phyloP scores from a whole-genome alignment of 495 filamentous ascomycete species.

The Xylaria nigripes region DNA sequence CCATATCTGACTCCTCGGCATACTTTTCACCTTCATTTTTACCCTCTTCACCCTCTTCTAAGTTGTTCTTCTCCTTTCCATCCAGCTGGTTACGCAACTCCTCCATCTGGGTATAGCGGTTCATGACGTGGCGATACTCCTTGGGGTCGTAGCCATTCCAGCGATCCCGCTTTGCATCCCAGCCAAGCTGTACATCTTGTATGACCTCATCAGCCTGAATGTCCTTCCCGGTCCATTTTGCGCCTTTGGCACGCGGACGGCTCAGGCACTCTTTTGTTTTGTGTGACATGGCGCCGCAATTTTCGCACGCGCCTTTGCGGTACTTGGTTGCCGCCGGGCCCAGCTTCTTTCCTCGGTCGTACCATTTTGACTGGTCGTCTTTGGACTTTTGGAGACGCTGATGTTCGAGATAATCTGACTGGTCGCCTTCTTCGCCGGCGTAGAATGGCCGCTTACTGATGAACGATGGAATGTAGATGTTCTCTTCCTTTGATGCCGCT shows the following conservation, averaged over 20 bases:
- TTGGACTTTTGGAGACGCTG: constrained; percentile 74
- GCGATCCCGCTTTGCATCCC: constrained; percentile 96
- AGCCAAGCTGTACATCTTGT: constrained; percentile 75
- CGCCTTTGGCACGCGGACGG: constrained; percentile 81
- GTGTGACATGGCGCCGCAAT: constrained; percentile 95
- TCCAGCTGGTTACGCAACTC: constrained; percentile 56
- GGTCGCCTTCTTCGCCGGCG: constrained; percentile 67
- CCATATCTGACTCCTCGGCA: constrained; percentile 96
- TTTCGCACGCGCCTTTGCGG: constrained; percentile 95
- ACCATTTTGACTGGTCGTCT: constrained; percentile 74
- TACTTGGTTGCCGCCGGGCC: constrained; percentile 89
- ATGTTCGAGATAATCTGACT: constrained; percentile 91
- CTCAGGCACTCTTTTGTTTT: constrained; percentile 89
- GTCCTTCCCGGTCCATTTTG: constrained; percentile 85
- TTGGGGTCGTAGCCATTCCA: constrained; percentile 94
- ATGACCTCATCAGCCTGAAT: constrained; percentile 90
- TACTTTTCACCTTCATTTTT: constrained; percentile 62
- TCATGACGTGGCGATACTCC: constrained; percentile 76
- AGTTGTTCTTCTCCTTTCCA: constrained; percentile 37
- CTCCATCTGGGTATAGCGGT: constrained; percentile 83
- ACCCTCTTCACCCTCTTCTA: constrained; percentile 43
- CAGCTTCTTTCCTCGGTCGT: constrained; percentile 72
- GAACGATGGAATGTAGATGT: constrained; percentile 98
- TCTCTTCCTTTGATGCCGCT: constrained; percentile 65
- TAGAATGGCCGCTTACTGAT: constrained; percentile 99